Evolutionary conservation across 75 land plant species (phyloP), one percentile per base, ranked within the genome.

Genomic region (Picea sitchensis): DNA sequence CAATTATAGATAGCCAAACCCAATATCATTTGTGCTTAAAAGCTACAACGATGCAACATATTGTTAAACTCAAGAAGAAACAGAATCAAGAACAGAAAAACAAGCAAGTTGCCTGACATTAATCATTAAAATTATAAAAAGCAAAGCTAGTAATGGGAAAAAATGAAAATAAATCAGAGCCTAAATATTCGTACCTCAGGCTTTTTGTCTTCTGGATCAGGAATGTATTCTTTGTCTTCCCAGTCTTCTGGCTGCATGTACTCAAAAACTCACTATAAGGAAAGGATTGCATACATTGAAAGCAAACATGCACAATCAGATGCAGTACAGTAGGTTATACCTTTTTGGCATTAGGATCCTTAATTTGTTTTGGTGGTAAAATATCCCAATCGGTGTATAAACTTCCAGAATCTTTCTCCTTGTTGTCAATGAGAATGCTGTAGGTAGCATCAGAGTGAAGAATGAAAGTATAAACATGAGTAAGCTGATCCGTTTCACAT

Each of bases 381-480:
- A 90, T 73, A 36, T 86, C 88, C 92, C 92, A 90, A 76, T 90
- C 92, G 13, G 76, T 75, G 77, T 88, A 83, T 11, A 91, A 31
- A 44, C 85, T 87, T 11, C 91, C 91, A 64, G 85, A 75, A 73
- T 87, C 78, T 75, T 80, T 91, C 82, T 85, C 91, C 58, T 34
- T 73, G 64, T 91, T 91, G 36, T 91, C 93, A 83, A 91, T 65
- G 73, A 91, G 78, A 32, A 91, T 83, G 82, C 86, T 87, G 84
- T 89, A 89, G 13, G 83, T 87, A 41, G 89, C 78, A 78, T 87
- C 86, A 61, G 93, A 89, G 21, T 79, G 76, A 44, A 91, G 81
- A 58, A 91, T 83, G 64, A 91, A 80, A 44, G 93, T 91, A 82
- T 91, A 89, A 64, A 91, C 91, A 76, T 91, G 93, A 9, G 93